phyloP scores from a whole-genome alignment of 2,329 filamentous ascomycete genomes.

The Botrytis fabae region DNA sequence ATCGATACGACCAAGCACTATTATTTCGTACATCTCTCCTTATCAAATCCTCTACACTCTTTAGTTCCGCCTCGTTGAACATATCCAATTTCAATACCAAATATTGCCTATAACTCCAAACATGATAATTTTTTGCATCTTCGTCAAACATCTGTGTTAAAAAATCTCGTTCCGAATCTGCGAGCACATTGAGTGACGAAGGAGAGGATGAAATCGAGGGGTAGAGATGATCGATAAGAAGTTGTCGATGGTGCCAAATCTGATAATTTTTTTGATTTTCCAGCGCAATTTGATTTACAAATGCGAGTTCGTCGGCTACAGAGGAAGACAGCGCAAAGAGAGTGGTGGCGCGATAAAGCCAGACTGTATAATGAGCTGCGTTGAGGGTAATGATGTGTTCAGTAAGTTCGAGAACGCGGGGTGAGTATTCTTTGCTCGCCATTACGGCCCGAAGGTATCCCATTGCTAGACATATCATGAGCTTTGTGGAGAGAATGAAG shows the following conservation, averaged over 20 bases:
- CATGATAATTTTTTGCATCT: conserved; percentile 97
- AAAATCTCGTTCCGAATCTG: conserved; percentile 70
- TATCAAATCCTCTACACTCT: conserved; percentile 71
- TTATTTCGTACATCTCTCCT: conserved; percentile 88
- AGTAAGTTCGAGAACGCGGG: conserved; percentile 77
- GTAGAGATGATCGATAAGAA: conserved; percentile 61
- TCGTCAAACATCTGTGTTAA: conserved; percentile 76
- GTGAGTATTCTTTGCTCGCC: conserved; percentile 80
- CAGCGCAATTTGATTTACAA: conserved; percentile 83
- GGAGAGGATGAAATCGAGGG: conserved; percentile 59
- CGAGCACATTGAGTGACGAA: conserved; percentile 57
- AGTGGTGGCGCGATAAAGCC: conserved; percentile 88
- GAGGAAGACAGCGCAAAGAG: conserved; percentile 58
- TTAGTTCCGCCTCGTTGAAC: conserved; percentile 64
- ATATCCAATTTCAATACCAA: conserved; percentile 64
- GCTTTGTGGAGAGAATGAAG: background rate
- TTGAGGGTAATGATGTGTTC: conserved; percentile 91
- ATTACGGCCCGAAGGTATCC: conserved; percentile 93
- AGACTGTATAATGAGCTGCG: conserved; percentile 96
- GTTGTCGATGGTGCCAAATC: conserved; percentile 80
- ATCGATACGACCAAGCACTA: conserved; percentile 95
- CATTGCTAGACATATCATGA: conserved; percentile 59
- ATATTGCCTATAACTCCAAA: conserved; percentile 91
- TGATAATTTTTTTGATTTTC: conserved; percentile 96
- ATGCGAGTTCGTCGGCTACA: conserved; percentile 63